Evolutionary conservation across 1,284 basidiomycete genomes (phyloP).

Genomic region (Papiliotrema fonsecae): DNA sequence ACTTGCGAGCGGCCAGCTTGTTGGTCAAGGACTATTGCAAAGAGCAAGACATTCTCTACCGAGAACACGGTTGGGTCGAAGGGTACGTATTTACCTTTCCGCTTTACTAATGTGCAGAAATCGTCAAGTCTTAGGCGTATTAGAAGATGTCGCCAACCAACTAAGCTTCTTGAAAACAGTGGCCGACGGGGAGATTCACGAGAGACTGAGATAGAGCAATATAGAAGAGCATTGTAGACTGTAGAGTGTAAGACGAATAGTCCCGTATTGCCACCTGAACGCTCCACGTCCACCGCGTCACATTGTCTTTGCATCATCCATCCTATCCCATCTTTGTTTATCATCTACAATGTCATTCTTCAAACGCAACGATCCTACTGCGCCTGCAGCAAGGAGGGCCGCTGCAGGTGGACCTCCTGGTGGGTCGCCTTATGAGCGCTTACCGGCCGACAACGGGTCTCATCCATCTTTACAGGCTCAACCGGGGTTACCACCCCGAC

Average conservation of each 20-base stretch:
- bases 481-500: conserved; percentile 13
- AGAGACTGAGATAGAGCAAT: conserved; percentile 22
- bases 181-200: conserved; percentile 43
- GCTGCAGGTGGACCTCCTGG: conserved; percentile 7
- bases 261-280: neutral
- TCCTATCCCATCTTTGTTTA: neutral
- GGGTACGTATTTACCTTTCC: conserved; percentile 55
- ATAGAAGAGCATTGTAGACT: neutral
- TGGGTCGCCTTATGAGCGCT: conserved; percentile 33
- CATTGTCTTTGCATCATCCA: neutral
- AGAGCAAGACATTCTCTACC: conserved; percentile 78
- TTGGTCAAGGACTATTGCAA: conserved; percentile 80
- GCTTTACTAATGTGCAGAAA: too few species aligned
- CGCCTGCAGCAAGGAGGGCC: conserved; percentile 33
- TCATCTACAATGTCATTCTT: conserved; percentile 43
- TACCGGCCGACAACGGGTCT: conserved; percentile 29
- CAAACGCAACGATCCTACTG: conserved; percentile 41
- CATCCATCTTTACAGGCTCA: conserved; percentile 20
- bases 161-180: conserved; percentile 44
- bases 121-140: conserved; percentile 39
- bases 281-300: neutral
- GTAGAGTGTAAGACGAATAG: neutral
- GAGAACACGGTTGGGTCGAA: conserved; percentile 80
- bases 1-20: conserved; percentile 71
- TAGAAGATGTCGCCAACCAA: conserved; percentile 47